Evolutionary conservation across 805 yeast species (phyloP), one percentile per base, ranked within the genome.

Genomic region (Candida sithepensis): DNA sequence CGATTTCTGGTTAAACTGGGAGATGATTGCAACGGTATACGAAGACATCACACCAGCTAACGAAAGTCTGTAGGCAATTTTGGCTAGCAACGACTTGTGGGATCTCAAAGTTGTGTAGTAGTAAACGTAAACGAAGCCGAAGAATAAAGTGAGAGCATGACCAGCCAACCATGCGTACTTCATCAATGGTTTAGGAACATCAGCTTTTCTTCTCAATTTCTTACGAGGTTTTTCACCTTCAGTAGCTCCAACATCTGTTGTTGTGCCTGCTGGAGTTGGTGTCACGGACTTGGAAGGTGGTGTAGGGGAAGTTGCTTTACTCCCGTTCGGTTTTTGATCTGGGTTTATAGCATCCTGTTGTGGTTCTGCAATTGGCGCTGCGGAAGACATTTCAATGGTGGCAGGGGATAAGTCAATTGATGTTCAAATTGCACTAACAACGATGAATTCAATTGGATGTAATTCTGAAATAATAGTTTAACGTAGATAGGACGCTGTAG

Each of bases 121-220:
- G 0, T 42, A 16, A 59, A 63, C 37, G 68, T 69, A 62, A 45
- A 60, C 16, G 0, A 58, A 8, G 8, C 85, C 83, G 54, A 74
- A 77, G 0, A 57, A 63, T 16, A 82, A 36, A 1, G 81, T 69
- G 1, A 68, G 23, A 0, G 50, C 50, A 62, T 83, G 88, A 14
- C 88, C 88, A 3, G 64, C 74, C 9, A 81, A 52, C 89, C 89
- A 83, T 14, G 70, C 49, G 43, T 68, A 61, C 53, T 74, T 73
- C 57, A 75, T 73, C 42, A 75, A 49, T 20, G 78, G 76, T 44
- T 67, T 65, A 21, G 63, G 59, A 16, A 50, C 54, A 13, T 52
- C 52, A 32, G 46, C 55, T 49, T 71, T 71, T 61, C 63, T 72
- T 42, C 69, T 66, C 21, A 69, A 63, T 51, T 57, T 70, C 55